Base-by-base conservation (phyloP, 345 rosid genomes). In the Salix udensis region DNA sequence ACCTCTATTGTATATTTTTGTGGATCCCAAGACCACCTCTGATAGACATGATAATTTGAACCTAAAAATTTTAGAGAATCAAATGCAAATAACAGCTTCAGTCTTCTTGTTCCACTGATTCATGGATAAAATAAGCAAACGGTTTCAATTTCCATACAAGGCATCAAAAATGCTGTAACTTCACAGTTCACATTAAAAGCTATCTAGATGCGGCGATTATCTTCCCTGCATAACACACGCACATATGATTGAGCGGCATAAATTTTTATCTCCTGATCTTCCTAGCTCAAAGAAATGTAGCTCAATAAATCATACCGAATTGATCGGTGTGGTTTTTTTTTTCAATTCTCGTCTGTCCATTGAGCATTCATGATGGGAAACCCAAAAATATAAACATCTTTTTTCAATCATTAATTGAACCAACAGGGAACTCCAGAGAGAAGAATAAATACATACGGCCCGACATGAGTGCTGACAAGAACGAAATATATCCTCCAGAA, bases 401-500 rank as follows among this genome's bases (percentile, higher is more conserved):
- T 58, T 55, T 58, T 9, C 28, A n/a, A 64, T 1, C 37, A 64
- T 4, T 34, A 75, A 46, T 31, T 37, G 52, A 24, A 46, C 40
- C 72, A 75, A 75, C 68, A 68, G 5, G n/a, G 24, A 48, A 31
- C 55, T 31, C 67, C 21, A 58, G 23, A 12, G 24, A 65, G 69
- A 67, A 78, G 50, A 7, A 70, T 0, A 65, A 70, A 76, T 73
- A 81, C 97, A 80, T 91, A 94, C 97, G 89, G 87, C 53, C 89
- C 91, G 62, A 93, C 92, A 70, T 91, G 97, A 76, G 97, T 93
- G 94, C 94, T 91, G 78, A 95, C 96, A 69, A 95, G 88, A 6
- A 94, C 90, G 75, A 91, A 95, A 85, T 94, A 93, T 70, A 94
- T 92, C 90, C 90, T 90, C 98, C 98, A 95, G 81, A 95, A 95